Percentiles rank a stretch among this genome's conserved stretches.
Evolutionary conservation across 2,329 filamentous ascomycete species (phyloP).

Genomic region (Cladobotryum protrusum): DNA sequence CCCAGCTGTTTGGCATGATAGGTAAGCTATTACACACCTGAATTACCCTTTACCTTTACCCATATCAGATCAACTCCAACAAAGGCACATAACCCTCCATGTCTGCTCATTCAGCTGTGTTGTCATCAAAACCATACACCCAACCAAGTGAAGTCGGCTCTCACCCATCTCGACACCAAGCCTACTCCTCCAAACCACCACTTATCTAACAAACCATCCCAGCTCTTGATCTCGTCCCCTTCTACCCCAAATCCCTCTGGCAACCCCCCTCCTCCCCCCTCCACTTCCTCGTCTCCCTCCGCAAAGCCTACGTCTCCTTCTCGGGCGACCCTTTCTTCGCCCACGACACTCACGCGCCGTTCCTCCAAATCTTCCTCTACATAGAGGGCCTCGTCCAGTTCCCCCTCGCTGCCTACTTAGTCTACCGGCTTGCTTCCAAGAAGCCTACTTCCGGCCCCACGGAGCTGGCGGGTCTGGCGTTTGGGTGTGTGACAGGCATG

Average conservation of each 20-base stretch:
- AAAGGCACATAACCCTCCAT: too few relatives aligned
- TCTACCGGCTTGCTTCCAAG: conserved; percentile 31
- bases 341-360: conserved; percentile 32
- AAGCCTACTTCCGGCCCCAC: conserved; percentile 30
- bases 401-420: conserved; percentile 44
- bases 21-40: conserved; percentile 16
- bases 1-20: conserved; percentile 33
- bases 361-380: conserved; percentile 46
- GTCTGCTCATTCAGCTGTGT: too few relatives aligned
- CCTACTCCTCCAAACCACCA: too few relatives aligned
- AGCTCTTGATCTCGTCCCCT: conserved; percentile 49
- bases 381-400: conserved; percentile 46
- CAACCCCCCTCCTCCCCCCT: conserved; percentile 36
- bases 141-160: too few relatives aligned
- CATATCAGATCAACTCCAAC: neutral
- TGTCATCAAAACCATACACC: too few relatives aligned
- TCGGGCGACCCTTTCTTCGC: conserved; percentile 50
- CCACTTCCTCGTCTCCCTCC: conserved; percentile 40
- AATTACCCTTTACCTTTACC: neutral
- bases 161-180: too few relatives aligned
- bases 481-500: conserved; percentile 45
- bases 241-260: conserved; percentile 46
- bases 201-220: conserved; percentile 8
- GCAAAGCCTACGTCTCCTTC: conserved; percentile 39
- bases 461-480: conserved; percentile 47